Evolutionary conservation across 2,329 filamentous ascomycete species (phyloP), one percentile per base, ranked within the genome.

Genomic region (Rutstroemia sydowiana): DNA sequence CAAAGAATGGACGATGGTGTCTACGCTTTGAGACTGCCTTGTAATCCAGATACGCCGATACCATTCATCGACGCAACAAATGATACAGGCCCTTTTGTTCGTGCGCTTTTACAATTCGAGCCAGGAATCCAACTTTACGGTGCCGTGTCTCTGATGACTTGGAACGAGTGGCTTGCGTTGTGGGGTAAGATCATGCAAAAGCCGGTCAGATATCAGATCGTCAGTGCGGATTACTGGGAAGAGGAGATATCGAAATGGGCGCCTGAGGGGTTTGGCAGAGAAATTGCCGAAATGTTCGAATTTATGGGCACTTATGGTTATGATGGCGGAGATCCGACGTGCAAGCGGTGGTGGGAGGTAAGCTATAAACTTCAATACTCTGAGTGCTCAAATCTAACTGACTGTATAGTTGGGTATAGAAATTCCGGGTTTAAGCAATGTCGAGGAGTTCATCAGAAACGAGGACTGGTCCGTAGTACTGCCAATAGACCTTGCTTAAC

Each of bases 241-340:
- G 37, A 41, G 11, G 37, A 41, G 10, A 41, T 41, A 18, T 18
- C 37, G 14, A 41, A 23, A 41, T 55, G 53, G 55, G 37, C 37
- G 18, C 37, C 37, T 8, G n/a, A 41, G 37, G 37, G 37, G 20
- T 41, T 41, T 11, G 59, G 58, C 4, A 54, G 42, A 14, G 69
- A 71, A 52, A 45, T 70, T 16, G 64, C 59, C 0, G 66, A 70
- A 51, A 70, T 68, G 62, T 65, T 64, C 45, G 53, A 52, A 7
- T 59, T 61, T 39, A 55, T 51, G 34, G 51, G 55, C 41, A 55
- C 57, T 37, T 69, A 64, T 57, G 68, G 68, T 1, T 71, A 68
- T 49, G 60, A 66, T 52, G 68, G 69, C 46, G 48, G 66, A 10
- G 66, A 70, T 52, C 58, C 61, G 6, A 28, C n/a, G 21, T 41